A percentile compares a stretch with the other conserved stretches of the same genome.
phyloP scores from a whole-genome alignment of 768 basidiomycete species.

The Mrakia gelida region DNA sequence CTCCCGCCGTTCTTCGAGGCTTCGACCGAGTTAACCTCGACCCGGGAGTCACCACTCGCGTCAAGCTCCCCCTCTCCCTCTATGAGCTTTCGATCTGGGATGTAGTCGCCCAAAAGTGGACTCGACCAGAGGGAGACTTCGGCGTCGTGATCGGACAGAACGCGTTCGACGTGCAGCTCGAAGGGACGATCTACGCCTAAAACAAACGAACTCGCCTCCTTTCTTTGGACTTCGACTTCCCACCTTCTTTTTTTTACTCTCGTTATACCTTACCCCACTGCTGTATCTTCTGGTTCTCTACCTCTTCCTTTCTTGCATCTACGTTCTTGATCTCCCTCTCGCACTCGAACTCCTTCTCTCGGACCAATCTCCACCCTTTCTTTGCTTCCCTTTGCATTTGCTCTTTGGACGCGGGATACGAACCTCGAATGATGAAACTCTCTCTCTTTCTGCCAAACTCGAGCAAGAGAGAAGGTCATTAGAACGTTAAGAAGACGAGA shows the following conservation, averaged over 20 bases:
- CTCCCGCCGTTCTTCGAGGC: constrained; percentile 36
- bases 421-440: too few species aligned
- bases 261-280: background rate
- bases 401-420: too few species aligned
- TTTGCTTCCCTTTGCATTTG: too few species aligned
- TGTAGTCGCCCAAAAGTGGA: constrained; percentile 25
- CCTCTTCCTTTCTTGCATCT: background rate
- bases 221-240: too few species aligned
- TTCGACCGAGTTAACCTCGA: constrained; percentile 34
- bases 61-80: constrained; percentile 14
- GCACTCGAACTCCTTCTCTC: background rate
- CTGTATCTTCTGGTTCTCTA: background rate
- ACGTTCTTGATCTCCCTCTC: background rate
- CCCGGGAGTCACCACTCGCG: constrained; percentile 42
- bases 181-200: background rate
- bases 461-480: too few species aligned
- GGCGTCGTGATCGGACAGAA: constrained; percentile 3
- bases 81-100: constrained; percentile 25
- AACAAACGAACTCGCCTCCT: too few species aligned
- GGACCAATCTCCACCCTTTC: too few species aligned
- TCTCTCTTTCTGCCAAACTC: too few species aligned
- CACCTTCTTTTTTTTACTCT: background rate
- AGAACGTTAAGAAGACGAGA: too few species aligned
- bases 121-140: constrained; percentile 22
- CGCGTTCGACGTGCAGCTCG: constrained; percentile 17